These are phyloP conservation scores for Euphorbia lathyris DNA, from an alignment of 345 rosid genomes.

Conservation along the genomic window DNA sequence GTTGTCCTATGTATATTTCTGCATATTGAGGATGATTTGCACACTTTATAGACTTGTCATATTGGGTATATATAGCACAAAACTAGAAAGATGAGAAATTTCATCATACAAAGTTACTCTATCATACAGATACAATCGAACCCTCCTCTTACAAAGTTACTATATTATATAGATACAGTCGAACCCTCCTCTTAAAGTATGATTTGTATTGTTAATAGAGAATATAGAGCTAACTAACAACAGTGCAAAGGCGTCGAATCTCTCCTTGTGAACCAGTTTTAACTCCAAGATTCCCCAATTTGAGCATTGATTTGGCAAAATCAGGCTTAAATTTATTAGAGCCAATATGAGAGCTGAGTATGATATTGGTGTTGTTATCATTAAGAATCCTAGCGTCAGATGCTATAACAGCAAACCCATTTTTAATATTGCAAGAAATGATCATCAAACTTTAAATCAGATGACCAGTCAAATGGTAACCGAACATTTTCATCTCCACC, in stretches of 20 bases:
- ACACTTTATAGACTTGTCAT: too few species aligned
- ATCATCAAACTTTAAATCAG: slow-evolving; percentile 48
- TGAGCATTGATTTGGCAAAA: slow-evolving; percentile 59
- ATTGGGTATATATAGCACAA: too few species aligned
- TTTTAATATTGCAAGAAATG: slow-evolving; percentile 54
- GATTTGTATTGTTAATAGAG: too few species aligned
- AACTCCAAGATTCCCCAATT: slow-evolving; percentile 65
- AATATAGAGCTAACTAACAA: not conserved
- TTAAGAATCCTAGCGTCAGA: slow-evolving; percentile 72
- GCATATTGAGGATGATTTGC: too few species aligned
- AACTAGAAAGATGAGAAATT: too few species aligned
- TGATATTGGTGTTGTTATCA: slow-evolving; percentile 37
- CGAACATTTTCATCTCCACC: slow-evolving; percentile 58
- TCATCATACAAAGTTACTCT: too few species aligned
- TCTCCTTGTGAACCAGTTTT: slow-evolving; percentile 61
- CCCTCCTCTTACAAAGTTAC: too few species aligned
- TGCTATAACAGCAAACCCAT: slow-evolving; percentile 69
- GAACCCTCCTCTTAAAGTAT: too few species aligned
- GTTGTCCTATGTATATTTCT: too few species aligned
- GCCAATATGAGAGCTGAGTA: slow-evolving; percentile 56
- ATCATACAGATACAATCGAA: too few species aligned
- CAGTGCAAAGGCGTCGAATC: slow-evolving; percentile 54
- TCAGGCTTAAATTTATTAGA: slow-evolving; percentile 40
- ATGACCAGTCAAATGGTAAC: slow-evolving; percentile 51
- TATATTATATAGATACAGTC: too few species aligned